Base-by-base conservation (phyloP, 163 green algal genomes). In the Volvox carteri region DNA sequence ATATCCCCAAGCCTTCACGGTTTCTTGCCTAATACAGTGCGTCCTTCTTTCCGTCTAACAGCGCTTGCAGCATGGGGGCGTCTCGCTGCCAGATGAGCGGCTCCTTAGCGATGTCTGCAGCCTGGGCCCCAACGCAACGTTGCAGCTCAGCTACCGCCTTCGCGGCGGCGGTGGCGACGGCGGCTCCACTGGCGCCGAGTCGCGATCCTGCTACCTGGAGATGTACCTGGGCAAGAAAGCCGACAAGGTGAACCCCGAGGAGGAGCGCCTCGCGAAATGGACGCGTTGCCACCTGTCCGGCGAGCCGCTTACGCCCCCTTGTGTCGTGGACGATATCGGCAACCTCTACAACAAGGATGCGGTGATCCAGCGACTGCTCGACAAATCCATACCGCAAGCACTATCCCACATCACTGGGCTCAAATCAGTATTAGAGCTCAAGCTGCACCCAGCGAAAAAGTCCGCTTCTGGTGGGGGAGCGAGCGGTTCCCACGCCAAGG, bases 271-370 rank as follows among this genome's bases (percentile, higher is more conserved):
- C 28, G 95, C 95, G 18, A 85, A 5, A 74, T 98, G 94, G 93
- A 98, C 95, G 8, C 93, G 87, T 2, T 99, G 97, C 92, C 91
- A 94, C 18, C 91, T 99, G 25, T 97, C 94, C 35, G 95, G 95
- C 23, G 95, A 97, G 87, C 87, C 60, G 9, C 94, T 99, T 46
- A 30, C 83, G 2, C 93, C 93, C 16, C 96, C 96, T 12, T 95
- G 95, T 79, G 95, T 98, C 0, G 91, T 94, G 19, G 98, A 99
- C 77, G 93, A 97, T 87, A 89, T 99, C 19, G 98, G 98, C 35
- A 95, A 86, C 41, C 81, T 99, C n/a, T 99, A 96, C 93, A 99
- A 99, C 94, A 99, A 99, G 92, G 97, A 98, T 46, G 94, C 95
- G 0, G 79, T 99, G 0, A 62, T 99, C 30, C 86, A 95, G 46